Base-by-base conservation (phyloP, 495 filamentous ascomycete genomes). In the Extremus antarcticus region DNA sequence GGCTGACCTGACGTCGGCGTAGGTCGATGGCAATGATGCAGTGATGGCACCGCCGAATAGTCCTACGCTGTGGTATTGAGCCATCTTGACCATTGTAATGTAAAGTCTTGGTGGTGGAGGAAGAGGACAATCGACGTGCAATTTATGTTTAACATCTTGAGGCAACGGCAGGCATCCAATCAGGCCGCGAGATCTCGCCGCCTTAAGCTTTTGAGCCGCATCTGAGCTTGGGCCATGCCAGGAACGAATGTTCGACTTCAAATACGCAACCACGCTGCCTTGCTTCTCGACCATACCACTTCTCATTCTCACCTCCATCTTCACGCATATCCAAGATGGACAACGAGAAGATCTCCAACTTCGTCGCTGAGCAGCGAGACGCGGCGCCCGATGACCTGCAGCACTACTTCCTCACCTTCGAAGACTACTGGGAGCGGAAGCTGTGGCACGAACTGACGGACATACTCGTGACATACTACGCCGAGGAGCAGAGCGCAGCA, bases 371-470 rank as follows among this genome's bases (percentile, higher is more conserved):
- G 54, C 87, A 92, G 76, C 86, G 91, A 68, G 81, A 85, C 64
- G 71, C 78, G 68, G 85, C 90, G 65, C 88, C 90, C 53, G 85
- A 86, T 54, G 85, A 94, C 65, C 79, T 92, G 50, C 91, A 96
- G 70, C 77, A 82, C 63, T 79, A 84, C 63, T 89, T 95, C 73
- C 80, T 97, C 60, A 83, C 83, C 57, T 95, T 97, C 59, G 92
- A 99, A 79, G 89, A 95, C 68, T 87, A 79, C 70, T 97, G 92
- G 94, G 92, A 99, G 75, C 86, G 92, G 57, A 94, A 94, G 74
- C 79, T 99, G 73, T 99, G 92, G 92, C 94, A 99, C 72, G 90
- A 99, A 71, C 89, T 99, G 48, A 99, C 92, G 32, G 86, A 92
- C 63, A 71, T 81, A 29, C 76, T 97, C 52, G 76, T 97, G 57